Conservation (phyloP, 768 basidiomycete genomes). For the Lyophyllum shimeji region DNA sequence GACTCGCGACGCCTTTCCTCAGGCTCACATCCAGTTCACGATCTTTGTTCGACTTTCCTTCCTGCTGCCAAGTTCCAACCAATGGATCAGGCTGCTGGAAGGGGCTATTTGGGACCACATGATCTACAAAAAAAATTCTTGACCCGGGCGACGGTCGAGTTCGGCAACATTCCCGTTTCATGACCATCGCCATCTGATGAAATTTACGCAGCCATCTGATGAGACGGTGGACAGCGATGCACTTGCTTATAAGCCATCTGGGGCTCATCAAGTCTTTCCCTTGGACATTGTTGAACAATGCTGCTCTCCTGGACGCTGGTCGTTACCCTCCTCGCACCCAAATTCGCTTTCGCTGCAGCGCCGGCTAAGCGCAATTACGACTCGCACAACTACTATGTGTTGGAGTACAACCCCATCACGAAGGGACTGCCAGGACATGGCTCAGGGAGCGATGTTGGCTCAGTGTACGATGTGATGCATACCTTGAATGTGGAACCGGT, state of each 20-base stretch:
- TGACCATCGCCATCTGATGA: conserved; percentile 13
- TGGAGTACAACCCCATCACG: conserved; percentile 57
- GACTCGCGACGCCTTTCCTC: too few species aligned
- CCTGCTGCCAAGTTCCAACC: background rate
- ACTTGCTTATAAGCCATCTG: background rate
- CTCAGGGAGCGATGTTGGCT: conserved; percentile 28
- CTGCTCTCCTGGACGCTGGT: conserved; percentile 29
- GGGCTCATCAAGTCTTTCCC: background rate
- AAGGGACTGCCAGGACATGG: conserved; percentile 18
- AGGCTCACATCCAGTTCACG: background rate
- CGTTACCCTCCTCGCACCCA: conserved; percentile 30
- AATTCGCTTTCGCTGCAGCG: conserved; percentile 28
- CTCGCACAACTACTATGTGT: conserved; percentile 80
- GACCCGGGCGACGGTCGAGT: background rate
- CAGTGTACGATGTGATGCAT: conserved; percentile 57
- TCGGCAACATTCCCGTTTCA: conserved; percentile 3
- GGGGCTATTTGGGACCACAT: background rate
- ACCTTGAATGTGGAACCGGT: conserved; percentile 81
- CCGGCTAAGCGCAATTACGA: conserved; percentile 56
- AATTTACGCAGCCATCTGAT: conserved; percentile 9
- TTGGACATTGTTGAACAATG: conserved; percentile 26
- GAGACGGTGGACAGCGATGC: conserved; percentile 1
- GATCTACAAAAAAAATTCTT: background rate
- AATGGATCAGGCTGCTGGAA: background rate
- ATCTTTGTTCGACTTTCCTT: background rate